Conservation (phyloP, 805 yeast genomes). For the Candida mattraensis region DNA sequence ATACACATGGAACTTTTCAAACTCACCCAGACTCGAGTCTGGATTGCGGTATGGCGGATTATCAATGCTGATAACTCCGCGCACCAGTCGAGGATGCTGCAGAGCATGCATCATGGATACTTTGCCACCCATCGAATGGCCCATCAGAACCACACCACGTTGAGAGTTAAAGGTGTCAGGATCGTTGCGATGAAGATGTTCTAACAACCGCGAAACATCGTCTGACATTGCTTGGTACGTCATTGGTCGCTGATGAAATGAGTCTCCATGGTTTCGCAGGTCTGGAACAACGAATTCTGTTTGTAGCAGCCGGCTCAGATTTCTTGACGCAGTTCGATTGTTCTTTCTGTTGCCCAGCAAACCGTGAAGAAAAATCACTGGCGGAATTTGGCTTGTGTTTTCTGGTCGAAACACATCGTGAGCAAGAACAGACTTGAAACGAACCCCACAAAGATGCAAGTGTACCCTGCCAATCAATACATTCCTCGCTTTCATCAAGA, state of each 20-base stretch:
- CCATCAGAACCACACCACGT: constrained; percentile 57
- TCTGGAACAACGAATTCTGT: constrained; percentile 69
- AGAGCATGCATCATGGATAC: constrained; percentile 83
- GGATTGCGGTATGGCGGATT: constrained; percentile 75
- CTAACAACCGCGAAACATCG: constrained; percentile 67
- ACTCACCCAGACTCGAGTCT: constrained; percentile 27
- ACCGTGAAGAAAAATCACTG: constrained; percentile 84
- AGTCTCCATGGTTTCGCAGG: constrained; percentile 85
- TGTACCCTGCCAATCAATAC: too few species aligned
- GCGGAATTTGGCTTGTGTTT: constrained; percentile 34
- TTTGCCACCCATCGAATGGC: constrained; percentile 94
- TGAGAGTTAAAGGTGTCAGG: constrained; percentile 25
- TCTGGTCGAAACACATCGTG: constrained; percentile 12
- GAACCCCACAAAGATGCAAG: too few species aligned
- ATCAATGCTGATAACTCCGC: constrained; percentile 67
- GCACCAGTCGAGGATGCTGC: constrained; percentile 57
- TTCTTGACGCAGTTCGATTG: constrained; percentile 71
- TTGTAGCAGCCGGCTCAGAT: constrained; percentile 42
- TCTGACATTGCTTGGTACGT: constrained; percentile 76
- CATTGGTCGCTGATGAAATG: constrained; percentile 71
- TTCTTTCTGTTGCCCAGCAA: constrained; percentile 79
- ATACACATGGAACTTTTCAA: constrained; percentile 31
- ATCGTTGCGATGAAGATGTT: constrained; percentile 14
- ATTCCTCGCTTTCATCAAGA: too few species aligned
- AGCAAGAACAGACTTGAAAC: too few species aligned